Percentiles rank a stretch among this genome's conserved stretches.
phyloP scores from a whole-genome alignment of 2,329 filamentous ascomycete genomes.

The Arthrocladium fulminans region DNA sequence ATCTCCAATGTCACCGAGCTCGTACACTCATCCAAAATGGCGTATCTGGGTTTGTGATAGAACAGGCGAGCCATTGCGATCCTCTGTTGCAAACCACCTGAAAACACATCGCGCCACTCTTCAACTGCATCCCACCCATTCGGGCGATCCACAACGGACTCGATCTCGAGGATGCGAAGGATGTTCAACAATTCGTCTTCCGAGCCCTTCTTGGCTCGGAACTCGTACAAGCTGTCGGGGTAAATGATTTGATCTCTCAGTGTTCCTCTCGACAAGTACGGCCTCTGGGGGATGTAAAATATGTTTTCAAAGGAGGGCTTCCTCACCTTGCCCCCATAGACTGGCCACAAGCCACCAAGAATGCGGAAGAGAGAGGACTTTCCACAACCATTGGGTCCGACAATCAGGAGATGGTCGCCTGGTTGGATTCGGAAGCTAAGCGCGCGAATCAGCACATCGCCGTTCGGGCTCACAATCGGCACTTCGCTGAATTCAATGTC shows the following conservation, averaged over 20 bases:
- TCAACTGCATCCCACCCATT: conserved; percentile 87
- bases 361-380: conserved; percentile 96
- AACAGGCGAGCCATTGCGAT: conserved; percentile 94
- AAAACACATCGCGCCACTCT: conserved; percentile 92
- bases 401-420: conserved; percentile 85
- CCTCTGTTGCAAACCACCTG: conserved; percentile 85
- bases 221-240: conserved; percentile 77
- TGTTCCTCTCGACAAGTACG: conserved; percentile 82
- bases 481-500: conserved; percentile 82
- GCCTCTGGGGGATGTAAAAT: conserved; percentile 95
- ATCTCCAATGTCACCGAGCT: conserved; percentile 90
- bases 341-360: conserved; percentile 90
- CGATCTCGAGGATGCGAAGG: conserved; percentile 70
- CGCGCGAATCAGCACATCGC: conserved; percentile 77
- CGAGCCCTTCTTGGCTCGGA: conserved; percentile 73
- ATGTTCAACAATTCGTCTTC: conserved; percentile 73
- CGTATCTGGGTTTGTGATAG: conserved; percentile 86
- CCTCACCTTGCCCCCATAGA: conserved; percentile 86
- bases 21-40: conserved; percentile 95
- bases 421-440: conserved; percentile 80
- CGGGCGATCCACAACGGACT: conserved; percentile 69
- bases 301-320: conserved; percentile 90
- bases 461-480: conserved; percentile 93
- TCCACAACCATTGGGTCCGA: conserved; percentile 93
- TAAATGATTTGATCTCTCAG: conserved; percentile 97